Conservation (phyloP, 1,139 yeast genomes). For the Torulaspora globosa region DNA sequence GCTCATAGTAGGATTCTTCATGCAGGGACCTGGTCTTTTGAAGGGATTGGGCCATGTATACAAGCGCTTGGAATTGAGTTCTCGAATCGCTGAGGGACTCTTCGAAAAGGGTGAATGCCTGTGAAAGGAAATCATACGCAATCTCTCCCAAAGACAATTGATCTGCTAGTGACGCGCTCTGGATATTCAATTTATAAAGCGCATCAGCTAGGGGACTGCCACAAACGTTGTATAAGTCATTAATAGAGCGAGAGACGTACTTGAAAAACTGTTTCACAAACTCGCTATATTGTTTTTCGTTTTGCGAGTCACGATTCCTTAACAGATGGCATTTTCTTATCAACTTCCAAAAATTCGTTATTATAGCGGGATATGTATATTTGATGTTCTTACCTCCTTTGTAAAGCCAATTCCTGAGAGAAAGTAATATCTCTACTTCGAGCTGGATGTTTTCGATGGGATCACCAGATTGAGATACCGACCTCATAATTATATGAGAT, state of each 20-base stretch:
- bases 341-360: constrained; percentile 54
- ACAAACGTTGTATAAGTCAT: constrained; percentile 60
- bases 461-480: constrained; percentile 47
- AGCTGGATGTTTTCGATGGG: constrained; percentile 32
- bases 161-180: constrained; percentile 69
- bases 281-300: constrained; percentile 24
- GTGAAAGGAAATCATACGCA: constrained; percentile 85
- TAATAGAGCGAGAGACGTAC: constrained; percentile 65
- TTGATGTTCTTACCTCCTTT: constrained; percentile 52
- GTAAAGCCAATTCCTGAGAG: constrained; percentile 52
- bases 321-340: constrained; percentile 49
- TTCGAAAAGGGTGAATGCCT: constrained; percentile 83
- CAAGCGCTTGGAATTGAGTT: constrained; percentile 45
- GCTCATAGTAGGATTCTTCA: constrained; percentile 50
- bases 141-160: constrained; percentile 60
- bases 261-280: constrained; percentile 52
- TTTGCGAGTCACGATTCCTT: constrained; percentile 10
- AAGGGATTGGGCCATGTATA: constrained; percentile 60
- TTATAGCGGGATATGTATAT: constrained; percentile 69
- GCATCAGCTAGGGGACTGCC: constrained; percentile 46
- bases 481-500: constrained; percentile 10
- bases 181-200: constrained; percentile 48
- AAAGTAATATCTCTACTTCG: constrained; percentile 45
- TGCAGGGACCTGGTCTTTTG: constrained; percentile 38
- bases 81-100: constrained; percentile 67